Percentiles rank a stretch among this genome's conserved stretches.
phyloP scores from a whole-genome alignment of 2,329 filamentous ascomycete species.

The Colletotrichum cordylinicola region DNA sequence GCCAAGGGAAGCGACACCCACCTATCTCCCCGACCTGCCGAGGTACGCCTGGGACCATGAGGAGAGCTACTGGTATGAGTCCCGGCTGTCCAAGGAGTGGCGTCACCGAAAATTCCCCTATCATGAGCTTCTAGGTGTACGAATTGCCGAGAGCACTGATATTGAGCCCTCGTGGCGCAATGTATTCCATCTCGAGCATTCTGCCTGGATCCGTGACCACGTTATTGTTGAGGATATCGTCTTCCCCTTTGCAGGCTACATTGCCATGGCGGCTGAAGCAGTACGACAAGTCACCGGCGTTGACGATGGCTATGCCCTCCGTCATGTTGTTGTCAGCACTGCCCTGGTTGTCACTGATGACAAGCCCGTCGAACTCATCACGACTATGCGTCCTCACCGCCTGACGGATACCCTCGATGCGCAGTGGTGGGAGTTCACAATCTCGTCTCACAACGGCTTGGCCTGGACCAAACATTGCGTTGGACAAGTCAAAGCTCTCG shows the following conservation, averaged over 20 bases:
- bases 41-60: conserved; percentile 24
- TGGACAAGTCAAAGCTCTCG: conserved; percentile 25
- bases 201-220: conserved; percentile 51
- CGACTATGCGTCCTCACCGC: conserved; percentile 29
- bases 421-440: conserved; percentile 35
- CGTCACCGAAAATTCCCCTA: background rate
- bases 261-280: conserved; percentile 34
- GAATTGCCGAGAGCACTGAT: conserved; percentile 16
- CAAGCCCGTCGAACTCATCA: conserved; percentile 33
- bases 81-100: conserved; percentile 4
- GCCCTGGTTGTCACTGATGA: conserved; percentile 36
- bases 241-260: conserved; percentile 43
- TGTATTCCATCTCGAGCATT: conserved; percentile 21
- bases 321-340: conserved; percentile 30
- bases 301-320: conserved; percentile 28
- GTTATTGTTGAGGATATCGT: conserved; percentile 46
- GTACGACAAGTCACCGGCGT: conserved; percentile 21
- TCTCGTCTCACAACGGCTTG: conserved; percentile 30
- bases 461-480: conserved; percentile 33
- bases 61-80: conserved; percentile 18
- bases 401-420: conserved; percentile 33
- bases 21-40: conserved; percentile 13
- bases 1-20: background rate
- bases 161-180: conserved; percentile 26
- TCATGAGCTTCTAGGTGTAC: conserved; percentile 24